These are phyloP conservation scores for Stenocarpella maydis DNA, from an alignment of 2,329 filamentous ascomycete genomes.

Conservation along the genomic window DNA sequence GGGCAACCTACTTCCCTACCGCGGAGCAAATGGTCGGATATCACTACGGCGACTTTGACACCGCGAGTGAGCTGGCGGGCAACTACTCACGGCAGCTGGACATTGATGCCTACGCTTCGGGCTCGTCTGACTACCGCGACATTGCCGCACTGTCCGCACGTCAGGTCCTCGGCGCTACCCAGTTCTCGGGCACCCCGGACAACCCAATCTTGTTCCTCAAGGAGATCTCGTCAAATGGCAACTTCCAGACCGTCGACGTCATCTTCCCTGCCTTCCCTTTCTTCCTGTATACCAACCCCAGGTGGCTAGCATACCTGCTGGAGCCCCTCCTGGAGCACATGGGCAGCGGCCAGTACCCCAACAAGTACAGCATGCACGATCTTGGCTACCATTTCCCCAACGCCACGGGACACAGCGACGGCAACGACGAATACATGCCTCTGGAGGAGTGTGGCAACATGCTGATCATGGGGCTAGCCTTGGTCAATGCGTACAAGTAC, in stretches of 20 bases:
- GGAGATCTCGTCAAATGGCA: constrained; percentile 86
- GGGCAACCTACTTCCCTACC: constrained; percentile 76
- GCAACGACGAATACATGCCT: constrained; percentile 77
- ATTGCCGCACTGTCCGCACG: constrained; percentile 81
- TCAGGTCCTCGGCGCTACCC: constrained; percentile 81
- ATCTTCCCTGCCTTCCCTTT: constrained; percentile 89
- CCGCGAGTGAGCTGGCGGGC: constrained; percentile 68
- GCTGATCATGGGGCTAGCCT: constrained; percentile 79
- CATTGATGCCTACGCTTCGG: constrained; percentile 75
- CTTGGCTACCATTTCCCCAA: constrained; percentile 78
- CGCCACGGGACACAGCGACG: constrained; percentile 75
- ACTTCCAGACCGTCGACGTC: constrained; percentile 86
- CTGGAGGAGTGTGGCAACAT: constrained; percentile 80
- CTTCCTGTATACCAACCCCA: constrained; percentile 84
- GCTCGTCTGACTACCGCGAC: constrained; percentile 77
- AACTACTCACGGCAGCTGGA: constrained; percentile 78
- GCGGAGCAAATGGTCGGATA: constrained; percentile 73
- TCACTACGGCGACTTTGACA: constrained; percentile 78
- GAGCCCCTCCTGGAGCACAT: constrained; percentile 85
- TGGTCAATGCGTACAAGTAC: constrained; percentile 78
- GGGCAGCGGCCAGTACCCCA: constrained; percentile 83
- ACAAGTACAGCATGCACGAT: constrained; percentile 82
- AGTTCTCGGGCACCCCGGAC: constrained; percentile 76
- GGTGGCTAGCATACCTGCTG: constrained; percentile 80
- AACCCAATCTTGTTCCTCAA: constrained; percentile 81